Base-by-base conservation (phyloP, 345 rosid genomes). In the Reutealis trisperma region DNA sequence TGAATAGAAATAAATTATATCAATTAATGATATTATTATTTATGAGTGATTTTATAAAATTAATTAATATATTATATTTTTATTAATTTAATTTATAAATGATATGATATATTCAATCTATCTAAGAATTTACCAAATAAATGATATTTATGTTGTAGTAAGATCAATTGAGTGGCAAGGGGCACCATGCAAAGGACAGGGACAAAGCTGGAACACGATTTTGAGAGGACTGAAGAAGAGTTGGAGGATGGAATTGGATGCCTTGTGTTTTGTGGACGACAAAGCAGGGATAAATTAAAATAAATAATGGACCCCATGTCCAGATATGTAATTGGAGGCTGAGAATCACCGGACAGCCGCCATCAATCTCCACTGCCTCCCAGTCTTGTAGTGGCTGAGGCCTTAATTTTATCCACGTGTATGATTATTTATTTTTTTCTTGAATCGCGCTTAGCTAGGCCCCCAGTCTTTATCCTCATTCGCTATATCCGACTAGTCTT, bases 271-370 rank as follows among this genome's bases (percentile, higher is more conserved):
- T n/a, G 51, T 70, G 55, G 51, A 64, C 37, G 37, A 62, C 51
- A 7, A 22, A 32, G 2, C 8, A 22, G 24, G 45, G 24, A 22
- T 6, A 1, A 25, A 10, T 9, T 47, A 59, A 10, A 2, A 75
- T 41, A 9, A 13, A 42, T 6, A 21, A 12, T 63, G 75, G 85
- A 71, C 65, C 80, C 82, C 76, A 49, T 15, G 64, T 34, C 14
- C 55, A 44, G 82, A 83, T 64, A 80, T 81, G 44, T n/a, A 69
- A 77, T 18, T 73, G 66, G 87, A 84, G 86, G 82, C 14, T 65
- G 58, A 74, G 77, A 75, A 69, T 64, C 18, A 55, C 16, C 60
- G 25, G 32, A 41, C 45, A 70, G 82, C 64, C 75, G 2, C 75
- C 57, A 55, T 81, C 83, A 78, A 24, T 11, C 78, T 75, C 83